Base-by-base conservation (phyloP, 768 basidiomycete species). In the Agaricus blazei region DNA sequence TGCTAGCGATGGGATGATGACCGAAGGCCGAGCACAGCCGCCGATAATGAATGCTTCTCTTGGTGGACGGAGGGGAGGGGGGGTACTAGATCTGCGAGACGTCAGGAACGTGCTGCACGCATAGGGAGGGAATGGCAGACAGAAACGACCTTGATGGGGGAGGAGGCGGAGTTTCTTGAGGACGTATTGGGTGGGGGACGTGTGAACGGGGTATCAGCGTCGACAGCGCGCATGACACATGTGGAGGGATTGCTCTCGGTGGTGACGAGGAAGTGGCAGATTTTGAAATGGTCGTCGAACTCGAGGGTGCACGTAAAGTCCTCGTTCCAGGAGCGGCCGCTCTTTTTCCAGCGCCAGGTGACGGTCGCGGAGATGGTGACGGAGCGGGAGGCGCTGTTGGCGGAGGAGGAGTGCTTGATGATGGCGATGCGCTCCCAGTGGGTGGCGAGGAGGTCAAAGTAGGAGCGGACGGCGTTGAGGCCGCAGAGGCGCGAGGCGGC, bases 161-260 rank as follows among this genome's bases (percentile, higher is more conserved):
- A 38, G 1, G 43, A 49, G 11, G 5, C 8, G 11, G 7, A 1
- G 11, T 37, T 48, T 14, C 37, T 19, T 9, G 48, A 15, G 3
- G 36, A 9, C 2, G 45, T n/a, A 4, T 40, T 38, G n/a, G 49
- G 29, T 19, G 36, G 19, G 7, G 51, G 26, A 29, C 45, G 40
- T 4, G 38, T 27, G 34, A 11, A 9, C 9, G 52, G 45, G 9
- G 31, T 12, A 36, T 63, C 62, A 4, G 46, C 45, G 60, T 76
- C 75, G 28, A 75, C 66, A 5, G 77, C 77, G 9, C 70, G 67
- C 77, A 79, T 76, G 45, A 77, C 69, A 56, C 78, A 80, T 7
- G 78, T 79, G 45, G 64, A 67, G 4, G 68, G 65, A 12, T 62
- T 62, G 7, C 73, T 75, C 19, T 70, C 69, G 6, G 78, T 79